These are phyloP conservation scores for Neofusicoccum cordaticola DNA, from an alignment of 2,329 filamentous ascomycete genomes.

Conservation along the genomic window DNA sequence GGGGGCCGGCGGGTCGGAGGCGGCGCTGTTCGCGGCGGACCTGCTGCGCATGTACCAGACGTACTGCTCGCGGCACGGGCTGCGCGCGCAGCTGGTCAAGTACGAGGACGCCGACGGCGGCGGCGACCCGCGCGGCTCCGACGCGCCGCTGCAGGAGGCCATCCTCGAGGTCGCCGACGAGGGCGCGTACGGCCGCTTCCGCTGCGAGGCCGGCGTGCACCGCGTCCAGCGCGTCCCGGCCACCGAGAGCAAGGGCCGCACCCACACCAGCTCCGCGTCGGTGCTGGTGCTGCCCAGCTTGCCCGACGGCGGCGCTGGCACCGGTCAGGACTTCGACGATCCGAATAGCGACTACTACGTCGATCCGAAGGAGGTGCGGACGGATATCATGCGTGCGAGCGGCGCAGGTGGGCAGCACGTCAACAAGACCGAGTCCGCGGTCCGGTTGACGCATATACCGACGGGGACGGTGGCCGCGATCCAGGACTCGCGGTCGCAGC, in stretches of 20 bases:
- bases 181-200: slow-evolving; percentile 77
- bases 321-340: slow-evolving; percentile 57
- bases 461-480: slow-evolving; percentile 85
- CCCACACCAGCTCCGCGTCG: slow-evolving; percentile 88
- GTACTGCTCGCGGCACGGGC: slow-evolving; percentile 68
- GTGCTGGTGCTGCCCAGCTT: slow-evolving; percentile 90
- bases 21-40: slow-evolving; percentile 83
- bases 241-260: slow-evolving; percentile 86
- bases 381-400: slow-evolving; percentile 86
- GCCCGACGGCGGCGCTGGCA: slow-evolving; percentile 53
- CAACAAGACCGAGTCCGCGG: slow-evolving; percentile 95
- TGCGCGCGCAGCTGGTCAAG: slow-evolving; percentile 69
- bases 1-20: slow-evolving; percentile 87
- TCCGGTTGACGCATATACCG: slow-evolving; percentile 85
- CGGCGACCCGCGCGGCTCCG: slow-evolving; percentile 54
- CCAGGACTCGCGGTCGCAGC: slow-evolving; percentile 89
- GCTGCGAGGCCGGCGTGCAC: slow-evolving; percentile 90
- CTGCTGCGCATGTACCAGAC: slow-evolving; percentile 85
- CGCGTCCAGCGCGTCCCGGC: slow-evolving; percentile 89
- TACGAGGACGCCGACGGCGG: slow-evolving; percentile 72
- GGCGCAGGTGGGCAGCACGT: slow-evolving; percentile 97
- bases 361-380: slow-evolving; percentile 74
- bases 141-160: slow-evolving; percentile 76
- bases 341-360: slow-evolving; percentile 91
- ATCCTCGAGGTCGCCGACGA: slow-evolving; percentile 76